Base-by-base conservation (phyloP, 108 stramenopile species). In the Chaetoceros tenuissimus region DNA sequence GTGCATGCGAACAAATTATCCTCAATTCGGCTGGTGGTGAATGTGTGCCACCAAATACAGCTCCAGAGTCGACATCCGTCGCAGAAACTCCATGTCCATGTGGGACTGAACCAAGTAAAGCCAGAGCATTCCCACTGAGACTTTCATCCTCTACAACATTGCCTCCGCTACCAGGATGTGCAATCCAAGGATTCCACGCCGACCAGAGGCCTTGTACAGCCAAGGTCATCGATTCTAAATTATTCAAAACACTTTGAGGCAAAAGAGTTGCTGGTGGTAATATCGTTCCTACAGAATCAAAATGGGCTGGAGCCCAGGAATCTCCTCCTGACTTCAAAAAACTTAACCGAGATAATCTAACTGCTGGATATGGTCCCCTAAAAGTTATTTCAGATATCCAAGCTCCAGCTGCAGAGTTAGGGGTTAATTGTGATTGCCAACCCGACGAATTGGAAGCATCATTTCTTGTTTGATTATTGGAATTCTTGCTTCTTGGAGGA, bases 371-470 rank as follows among this genome's bases (percentile, higher is more conserved):
- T 2, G 81, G 66, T 28, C 72, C 74, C 23, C 82, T 68, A 67
- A 87, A 87, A 19, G 84, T 85, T 18, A 87, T 55, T 63, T 92
- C 90, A 16, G 80, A 77, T 65, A 92, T 84, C 90, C 90, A 92
- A 25, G 90, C 90, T 24, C 90, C 90, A 2, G 90, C 90, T 31
- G 72, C 69, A 18, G 68, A 63, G 0, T 28, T 45, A 19, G 68
- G 68, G n/a, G 24, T 25, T 20, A 40, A 13, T 13, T 40, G 34
- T 13, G 34, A 40, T 10, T 40, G 34, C 34, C 34, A 40, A 40
- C 34, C n/a, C 51, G 55, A 52, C 44, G 40, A 21, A 18, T 46
- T 54, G 51, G 60, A 46, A 31, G 51, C 19, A 72, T 48, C 23
- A 46, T 28, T 19, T 13, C 21, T 20, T 26, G 28, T 25, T 1